These are phyloP conservation scores for Sordariomycetes sp. DNA, from an alignment of 2,329 filamentous ascomycete genomes.

Conservation along the genomic window DNA sequence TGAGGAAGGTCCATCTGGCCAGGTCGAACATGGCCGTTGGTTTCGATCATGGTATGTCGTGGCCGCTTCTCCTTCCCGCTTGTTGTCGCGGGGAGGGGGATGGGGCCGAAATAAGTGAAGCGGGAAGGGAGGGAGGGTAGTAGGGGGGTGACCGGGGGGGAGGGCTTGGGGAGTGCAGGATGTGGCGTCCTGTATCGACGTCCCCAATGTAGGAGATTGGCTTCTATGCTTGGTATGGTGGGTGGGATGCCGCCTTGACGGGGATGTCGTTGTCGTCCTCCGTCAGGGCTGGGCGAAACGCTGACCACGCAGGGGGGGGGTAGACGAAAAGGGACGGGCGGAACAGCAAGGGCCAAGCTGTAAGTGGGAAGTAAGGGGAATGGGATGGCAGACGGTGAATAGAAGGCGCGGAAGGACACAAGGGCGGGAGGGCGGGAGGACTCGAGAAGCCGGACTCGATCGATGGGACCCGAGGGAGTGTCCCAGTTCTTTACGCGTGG, in stretches of 20 bases:
- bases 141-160: not conserved
- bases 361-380: not conserved
- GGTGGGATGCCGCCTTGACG: not conserved
- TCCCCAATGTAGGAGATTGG: not conserved
- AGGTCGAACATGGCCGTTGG: not conserved
- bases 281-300: not conserved
- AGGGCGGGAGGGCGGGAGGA: not conserved
- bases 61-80: not conserved
- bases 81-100: not conserved
- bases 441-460: not conserved
- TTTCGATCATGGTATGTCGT: not conserved
- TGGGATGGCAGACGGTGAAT: not conserved
- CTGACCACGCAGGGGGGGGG: not conserved
- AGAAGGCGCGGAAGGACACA: not conserved
- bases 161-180: not conserved
- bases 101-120: not conserved
- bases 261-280: not conserved
- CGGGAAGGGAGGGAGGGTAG: not conserved
- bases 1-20: conserved; percentile 14
- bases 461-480: not conserved
- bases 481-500: not conserved
- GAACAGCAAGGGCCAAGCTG: not conserved
- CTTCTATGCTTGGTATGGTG: not conserved
- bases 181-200: not conserved
- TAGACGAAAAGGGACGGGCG: not conserved